Percentiles rank a stretch among this genome's conserved stretches.
Conservation (phyloP, 352 stramenopile species). For the Phytophthora pini region DNA sequence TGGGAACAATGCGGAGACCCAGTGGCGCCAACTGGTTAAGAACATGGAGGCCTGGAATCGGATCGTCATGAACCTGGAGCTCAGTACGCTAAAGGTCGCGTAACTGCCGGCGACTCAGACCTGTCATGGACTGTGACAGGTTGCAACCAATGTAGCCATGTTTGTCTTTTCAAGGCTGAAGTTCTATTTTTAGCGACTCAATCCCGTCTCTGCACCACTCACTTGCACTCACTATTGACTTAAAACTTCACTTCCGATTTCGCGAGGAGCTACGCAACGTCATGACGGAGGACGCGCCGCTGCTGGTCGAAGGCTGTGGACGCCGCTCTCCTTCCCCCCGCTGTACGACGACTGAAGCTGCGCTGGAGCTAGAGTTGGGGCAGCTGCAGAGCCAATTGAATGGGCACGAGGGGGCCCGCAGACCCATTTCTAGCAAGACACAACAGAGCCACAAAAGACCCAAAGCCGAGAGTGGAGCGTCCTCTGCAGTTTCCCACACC, state of each 20-base stretch:
- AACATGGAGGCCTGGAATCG: constrained; percentile 89
- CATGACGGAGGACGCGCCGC: constrained; percentile 26
- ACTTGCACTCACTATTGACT: constrained; percentile 9
- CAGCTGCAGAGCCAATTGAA: constrained; percentile 7
- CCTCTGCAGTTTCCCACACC: constrained; percentile 13
- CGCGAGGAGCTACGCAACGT: constrained; percentile 1
- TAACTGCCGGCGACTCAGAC: background rate
- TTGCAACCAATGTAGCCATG: constrained; percentile 22
- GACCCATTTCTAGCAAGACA: background rate
- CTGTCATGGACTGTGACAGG: background rate
- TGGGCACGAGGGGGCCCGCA: background rate
- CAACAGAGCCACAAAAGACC: background rate
- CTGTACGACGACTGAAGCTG: constrained; percentile 5
- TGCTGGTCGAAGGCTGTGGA: constrained; percentile 18
- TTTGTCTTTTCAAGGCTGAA: constrained; percentile 14
- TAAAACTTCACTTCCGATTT: constrained; percentile 8
- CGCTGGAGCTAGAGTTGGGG: constrained; percentile 22
- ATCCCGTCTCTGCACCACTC: constrained; percentile 3
- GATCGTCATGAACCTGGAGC: constrained; percentile 81
- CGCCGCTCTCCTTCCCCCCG: constrained; percentile 5
- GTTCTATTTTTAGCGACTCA: constrained; percentile 27
- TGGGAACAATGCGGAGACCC: constrained; percentile 51
- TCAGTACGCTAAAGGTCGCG: constrained; percentile 35
- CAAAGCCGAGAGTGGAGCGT: constrained; percentile 23
- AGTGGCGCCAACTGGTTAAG: constrained; percentile 84